phyloP scores from a whole-genome alignment of 108 stramenopile genomes.

The Cyclotella distinguenda region DNA sequence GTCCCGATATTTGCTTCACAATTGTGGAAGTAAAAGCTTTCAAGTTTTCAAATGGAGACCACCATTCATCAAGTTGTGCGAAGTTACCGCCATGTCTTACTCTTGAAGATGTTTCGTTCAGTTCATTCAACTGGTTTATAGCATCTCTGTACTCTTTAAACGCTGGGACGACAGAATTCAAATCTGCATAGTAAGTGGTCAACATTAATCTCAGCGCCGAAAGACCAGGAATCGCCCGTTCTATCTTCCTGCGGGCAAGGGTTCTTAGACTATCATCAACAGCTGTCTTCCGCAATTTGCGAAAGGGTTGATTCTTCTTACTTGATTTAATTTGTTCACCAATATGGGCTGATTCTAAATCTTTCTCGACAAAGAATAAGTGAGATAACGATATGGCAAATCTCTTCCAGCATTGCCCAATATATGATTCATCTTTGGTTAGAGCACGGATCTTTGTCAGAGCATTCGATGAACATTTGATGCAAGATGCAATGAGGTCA shows the following conservation, averaged over 20 bases:
- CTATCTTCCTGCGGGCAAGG: constrained; percentile 65
- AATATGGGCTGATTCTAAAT: constrained; percentile 61
- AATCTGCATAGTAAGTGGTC: constrained; percentile 68
- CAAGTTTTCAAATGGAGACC: constrained; percentile 25
- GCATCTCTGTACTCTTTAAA: constrained; percentile 62
- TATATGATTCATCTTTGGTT: constrained; percentile 56
- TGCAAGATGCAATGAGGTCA: constrained; percentile 59
- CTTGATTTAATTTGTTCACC: constrained; percentile 52
- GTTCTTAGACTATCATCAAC: constrained; percentile 67
- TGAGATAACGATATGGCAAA: constrained; percentile 71
- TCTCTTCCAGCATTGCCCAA: constrained; percentile 69
- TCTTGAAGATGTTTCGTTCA: constrained; percentile 23
- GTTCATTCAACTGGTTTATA: constrained; percentile 38
- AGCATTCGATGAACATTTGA: constrained; percentile 45
- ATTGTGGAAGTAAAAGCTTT: constrained; percentile 19
- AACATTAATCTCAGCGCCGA: constrained; percentile 55
- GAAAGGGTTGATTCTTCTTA: constrained; percentile 67
- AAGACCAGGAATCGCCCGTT: constrained; percentile 61
- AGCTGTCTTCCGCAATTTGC: constrained; percentile 60
- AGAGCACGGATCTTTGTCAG: constrained; percentile 56
- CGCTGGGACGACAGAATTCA: constrained; percentile 70
- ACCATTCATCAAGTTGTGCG: constrained; percentile 19
- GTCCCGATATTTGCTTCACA: constrained; percentile 13
- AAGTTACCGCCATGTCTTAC: constrained; percentile 4
- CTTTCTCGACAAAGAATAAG: constrained; percentile 80